Percentiles rank a stretch among this genome's conserved stretches.
Evolutionary conservation across 2,329 filamentous ascomycete genomes (phyloP).

Genomic region (Fusarium oligoseptatum): DNA sequence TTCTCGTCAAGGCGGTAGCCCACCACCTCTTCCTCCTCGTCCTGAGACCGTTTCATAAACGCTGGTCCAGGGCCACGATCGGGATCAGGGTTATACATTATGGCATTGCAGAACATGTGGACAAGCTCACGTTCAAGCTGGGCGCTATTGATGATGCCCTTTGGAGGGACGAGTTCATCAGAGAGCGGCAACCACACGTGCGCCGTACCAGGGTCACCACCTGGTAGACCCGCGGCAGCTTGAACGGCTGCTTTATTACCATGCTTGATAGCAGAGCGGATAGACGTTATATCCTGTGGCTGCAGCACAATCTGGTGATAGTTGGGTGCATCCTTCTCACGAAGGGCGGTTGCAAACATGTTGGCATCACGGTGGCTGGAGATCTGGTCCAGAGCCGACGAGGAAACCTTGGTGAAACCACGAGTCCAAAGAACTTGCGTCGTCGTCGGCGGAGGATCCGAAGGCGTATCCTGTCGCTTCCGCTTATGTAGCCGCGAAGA

Average conservation of each 20-base stretch:
- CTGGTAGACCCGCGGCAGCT: slow-evolving; percentile 71
- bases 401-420: slow-evolving; percentile 79
- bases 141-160: slow-evolving; percentile 90
- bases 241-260: slow-evolving; percentile 75
- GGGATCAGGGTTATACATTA: slow-evolving; percentile 96
- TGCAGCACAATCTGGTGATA: slow-evolving; percentile 81
- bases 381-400: slow-evolving; percentile 81
- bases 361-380: slow-evolving; percentile 82
- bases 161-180: slow-evolving; percentile 85
- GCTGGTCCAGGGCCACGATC: slow-evolving; percentile 75
- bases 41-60: slow-evolving; percentile 64
- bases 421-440: slow-evolving; percentile 81
- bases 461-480: slow-evolving; percentile 67
- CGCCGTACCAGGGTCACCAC: slow-evolving; percentile 68
- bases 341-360: slow-evolving; percentile 82
- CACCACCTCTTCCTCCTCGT: slow-evolving; percentile 62
- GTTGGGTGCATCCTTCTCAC: slow-evolving; percentile 80
- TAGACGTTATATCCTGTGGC: slow-evolving; percentile 82
- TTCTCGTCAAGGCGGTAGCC: slow-evolving; percentile 82
- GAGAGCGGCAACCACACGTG: slow-evolving; percentile 76
- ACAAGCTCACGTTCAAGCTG: slow-evolving; percentile 94
- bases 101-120: slow-evolving; percentile 97
- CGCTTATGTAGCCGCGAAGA: slow-evolving; percentile 63
- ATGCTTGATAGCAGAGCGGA: slow-evolving; percentile 80
- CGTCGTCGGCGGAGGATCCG: slow-evolving; percentile 65